phyloP scores from a whole-genome alignment of 305 asterid genomes.

The Fraxinus dipetala region DNA sequence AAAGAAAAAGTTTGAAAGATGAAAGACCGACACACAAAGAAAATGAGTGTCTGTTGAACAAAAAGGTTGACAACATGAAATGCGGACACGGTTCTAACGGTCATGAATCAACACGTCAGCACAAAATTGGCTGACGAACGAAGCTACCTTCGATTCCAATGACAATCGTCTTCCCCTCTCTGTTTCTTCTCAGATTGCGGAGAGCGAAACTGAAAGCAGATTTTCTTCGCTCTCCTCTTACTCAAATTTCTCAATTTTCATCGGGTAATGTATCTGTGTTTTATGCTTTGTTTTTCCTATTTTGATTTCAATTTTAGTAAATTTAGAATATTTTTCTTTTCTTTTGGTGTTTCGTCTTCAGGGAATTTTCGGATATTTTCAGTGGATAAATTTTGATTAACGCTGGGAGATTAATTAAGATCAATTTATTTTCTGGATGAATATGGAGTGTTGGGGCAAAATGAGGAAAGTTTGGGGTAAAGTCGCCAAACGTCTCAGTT shows the following conservation, averaged over 20 bases:
- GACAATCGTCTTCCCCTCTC: not conserved
- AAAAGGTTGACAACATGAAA: not conserved
- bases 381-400: not conserved
- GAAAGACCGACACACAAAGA: not conserved
- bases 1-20: too few relatives aligned
- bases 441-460: slow-evolving; percentile 51
- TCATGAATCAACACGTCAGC: not conserved
- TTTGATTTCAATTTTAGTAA: not conserved
- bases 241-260: not conserved
- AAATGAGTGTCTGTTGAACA: not conserved
- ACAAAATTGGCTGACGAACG: not conserved
- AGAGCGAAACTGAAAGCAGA: not conserved
- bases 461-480: slow-evolving; percentile 54
- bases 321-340: not conserved
- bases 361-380: not conserved
- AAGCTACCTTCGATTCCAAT: not conserved
- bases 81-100: not conserved
- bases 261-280: not conserved
- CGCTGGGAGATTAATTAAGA: not conserved
- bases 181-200: not conserved
- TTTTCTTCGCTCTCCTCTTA: not conserved
- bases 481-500: slow-evolving; percentile 41
- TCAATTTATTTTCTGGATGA: slow-evolving; percentile 14
- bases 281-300: not conserved
- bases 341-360: not conserved